Evolutionary conservation across 2,329 filamentous ascomycete genomes (phyloP), one percentile per base, ranked within the genome.

Genomic region (Colletotrichum sp.): DNA sequence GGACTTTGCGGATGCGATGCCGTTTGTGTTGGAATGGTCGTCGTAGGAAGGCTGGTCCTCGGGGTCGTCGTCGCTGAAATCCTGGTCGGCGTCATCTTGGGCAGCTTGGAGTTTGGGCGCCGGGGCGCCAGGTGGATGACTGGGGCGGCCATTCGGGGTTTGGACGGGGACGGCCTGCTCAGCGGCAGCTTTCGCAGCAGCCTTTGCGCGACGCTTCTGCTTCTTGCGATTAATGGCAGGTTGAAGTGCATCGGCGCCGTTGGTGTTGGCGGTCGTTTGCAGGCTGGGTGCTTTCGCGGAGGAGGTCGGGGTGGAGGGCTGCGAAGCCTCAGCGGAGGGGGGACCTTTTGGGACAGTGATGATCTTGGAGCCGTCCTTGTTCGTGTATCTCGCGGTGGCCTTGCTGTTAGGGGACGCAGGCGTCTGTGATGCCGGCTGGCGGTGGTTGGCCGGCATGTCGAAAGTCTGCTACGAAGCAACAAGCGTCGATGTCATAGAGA

Each of bases 201-300:
- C 94, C 85, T 98, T 98, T 82, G 95, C 94, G 79, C 96, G 92
- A 79, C 96, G 92, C 89, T 98, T 98, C 84, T 97, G 94, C 88
- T 98, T 98, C 89, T 98, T 98, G 82, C 95, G 93, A 86, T 98
- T 98, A 67, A 96, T 93, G 10, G 88, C 82, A 60, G 87, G 88
- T 60, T 88, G 85, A 62, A 84, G 80, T 65, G 76, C 77, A 76
- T 85, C 81, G 36, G 69, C 72, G 64, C 77, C 66, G 21, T 66
- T 71, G 32, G 62, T 79, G 43, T 48, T 48, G 74, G 75, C 74
- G 76, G 74, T 82, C 79, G 79, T 74, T 48, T 71, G 79, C 36
- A 55, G 43, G 62, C 64, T 81, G 76, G 80, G 80, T 73, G 82
- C 80, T 78, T 83, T 81, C 78, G 83, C 81, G 80, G 87, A 82